A percentile compares a stretch with the other conserved stretches of the same genome.
Conservation (phyloP, 306 rosid genomes). For the Chamaecrista fasciculata region DNA sequence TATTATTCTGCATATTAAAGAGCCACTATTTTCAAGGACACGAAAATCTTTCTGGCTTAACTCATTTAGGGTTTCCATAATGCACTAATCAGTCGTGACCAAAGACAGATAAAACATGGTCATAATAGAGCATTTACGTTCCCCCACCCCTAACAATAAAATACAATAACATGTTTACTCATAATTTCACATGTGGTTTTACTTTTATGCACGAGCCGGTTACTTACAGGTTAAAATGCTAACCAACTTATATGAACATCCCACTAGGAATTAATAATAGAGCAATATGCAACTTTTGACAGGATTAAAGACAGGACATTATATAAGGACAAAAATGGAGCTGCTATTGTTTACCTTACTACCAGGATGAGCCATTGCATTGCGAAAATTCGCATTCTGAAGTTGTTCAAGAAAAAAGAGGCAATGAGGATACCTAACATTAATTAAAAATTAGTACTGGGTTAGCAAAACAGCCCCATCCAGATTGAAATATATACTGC, state of each 20-base stretch:
- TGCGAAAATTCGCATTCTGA: conserved; percentile 84
- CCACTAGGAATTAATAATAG: background rate
- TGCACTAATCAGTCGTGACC: background rate
- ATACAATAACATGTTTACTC: background rate
- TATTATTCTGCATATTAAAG: background rate
- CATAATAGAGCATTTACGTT: background rate
- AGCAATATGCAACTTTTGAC: background rate
- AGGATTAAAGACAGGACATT: conserved; percentile 2
- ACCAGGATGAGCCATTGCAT: conserved; percentile 96
- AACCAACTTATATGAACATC: background rate
- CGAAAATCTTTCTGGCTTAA: conserved; percentile 16
- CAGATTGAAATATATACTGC: background rate
- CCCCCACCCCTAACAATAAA: background rate
- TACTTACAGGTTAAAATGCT: background rate
- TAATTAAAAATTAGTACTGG: background rate
- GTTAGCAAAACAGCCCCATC: conserved; percentile 15
- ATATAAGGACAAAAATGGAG: conserved; percentile 12
- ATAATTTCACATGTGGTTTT: background rate
- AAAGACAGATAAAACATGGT: background rate
- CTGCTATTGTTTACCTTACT: conserved; percentile 57
- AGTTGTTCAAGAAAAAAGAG: conserved; percentile 91
- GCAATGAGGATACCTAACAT: conserved; percentile 90
- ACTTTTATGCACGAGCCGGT: background rate
- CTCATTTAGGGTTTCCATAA: background rate
- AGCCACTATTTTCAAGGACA: background rate